These are phyloP conservation scores for Botryotinia globosa DNA, from an alignment of 2,329 filamentous ascomycete genomes.

Conservation along the genomic window DNA sequence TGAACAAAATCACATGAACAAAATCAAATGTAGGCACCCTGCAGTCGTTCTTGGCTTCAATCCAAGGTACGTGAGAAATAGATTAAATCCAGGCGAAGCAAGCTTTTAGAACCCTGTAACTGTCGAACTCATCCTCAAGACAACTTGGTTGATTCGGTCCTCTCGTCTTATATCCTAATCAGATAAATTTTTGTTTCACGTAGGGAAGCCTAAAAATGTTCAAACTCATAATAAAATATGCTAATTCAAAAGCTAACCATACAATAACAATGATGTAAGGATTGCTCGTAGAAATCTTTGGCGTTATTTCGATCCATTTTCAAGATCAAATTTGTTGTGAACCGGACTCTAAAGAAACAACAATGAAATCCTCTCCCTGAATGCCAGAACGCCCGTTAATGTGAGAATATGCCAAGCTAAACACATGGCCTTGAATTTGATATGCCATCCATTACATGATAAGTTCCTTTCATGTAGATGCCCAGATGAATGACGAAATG, in stretches of 20 bases:
- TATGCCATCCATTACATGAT: slow-evolving; percentile 18
- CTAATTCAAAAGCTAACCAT: not conserved
- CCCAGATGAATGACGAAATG: slow-evolving; percentile 25
- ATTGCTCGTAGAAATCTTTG: slow-evolving; percentile 10
- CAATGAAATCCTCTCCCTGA: slow-evolving; percentile 16
- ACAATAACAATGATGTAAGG: slow-evolving; percentile 3
- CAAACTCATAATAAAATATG: slow-evolving; percentile 3
- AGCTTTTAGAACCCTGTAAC: not conserved
- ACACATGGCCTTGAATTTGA: slow-evolving; percentile 16
- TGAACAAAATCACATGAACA: slow-evolving; percentile 13
- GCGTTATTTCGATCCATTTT: not conserved
- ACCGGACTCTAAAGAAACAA: slow-evolving; percentile 16
- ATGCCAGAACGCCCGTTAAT: slow-evolving; percentile 23
- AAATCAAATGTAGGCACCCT: not conserved
- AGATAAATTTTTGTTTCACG: not conserved
- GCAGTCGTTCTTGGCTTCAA: not conserved
- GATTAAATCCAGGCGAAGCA: not conserved
- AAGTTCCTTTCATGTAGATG: slow-evolving; percentile 26
- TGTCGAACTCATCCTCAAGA: not conserved
- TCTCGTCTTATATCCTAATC: not conserved
- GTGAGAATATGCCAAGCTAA: slow-evolving; percentile 25
- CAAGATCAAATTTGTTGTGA: slow-evolving; percentile 9
- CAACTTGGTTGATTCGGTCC: not conserved
- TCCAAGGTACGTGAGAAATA: not conserved
- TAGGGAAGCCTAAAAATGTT: not conserved